Base-by-base conservation (phyloP, 2,329 filamentous ascomycete species). In the Aspergillus chevalieri region DNA sequence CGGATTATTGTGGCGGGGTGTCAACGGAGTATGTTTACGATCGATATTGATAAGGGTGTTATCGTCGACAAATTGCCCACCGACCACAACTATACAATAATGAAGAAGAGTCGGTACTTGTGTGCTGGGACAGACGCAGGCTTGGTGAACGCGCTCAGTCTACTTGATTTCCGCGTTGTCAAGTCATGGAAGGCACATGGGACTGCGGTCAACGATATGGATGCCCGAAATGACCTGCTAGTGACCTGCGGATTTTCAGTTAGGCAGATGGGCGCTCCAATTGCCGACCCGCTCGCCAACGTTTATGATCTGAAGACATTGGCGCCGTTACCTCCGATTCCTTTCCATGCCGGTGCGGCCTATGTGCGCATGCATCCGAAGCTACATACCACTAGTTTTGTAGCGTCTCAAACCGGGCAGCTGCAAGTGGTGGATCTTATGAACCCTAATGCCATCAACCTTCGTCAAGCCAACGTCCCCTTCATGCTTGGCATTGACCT, bases 351-450 rank as follows among this genome's bases (percentile, higher is more conserved):
- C 2, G 90, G 93, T 8, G 93, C 92, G 34, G 92, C 93, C 33
- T 95, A 90, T 73, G 91, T 96, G 39, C 85, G 93, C 51, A 93
- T 98, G 87, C 93, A 98, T 67, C 93, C 94, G 1, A 86, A 90
- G 60, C 87, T 98, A 81, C 86, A 90, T 17, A 96, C 93, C 0
- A 97, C 94, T 0, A 92, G 89, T 61, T 91, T 98, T 52, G 89
- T 98, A 45, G 85, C 91, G 24, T 95, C 92, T 2, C 89, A 94
- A 62, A 87, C 83, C 41, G 93, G 94, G 1, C 90, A 96, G 68
- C 87, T 98, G 67, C 92, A 98, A 65, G 86, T 97, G 12, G 89
- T 97, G 46, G 93, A 98, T 67, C 80, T 98, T 4, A 89, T 94
- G 82, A 95, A 95, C 54, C 88, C 89, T 0, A 91, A 94, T 63